Base-by-base conservation (phyloP, 495 filamentous ascomycete species). In the Aspergillus diversus region DNA sequence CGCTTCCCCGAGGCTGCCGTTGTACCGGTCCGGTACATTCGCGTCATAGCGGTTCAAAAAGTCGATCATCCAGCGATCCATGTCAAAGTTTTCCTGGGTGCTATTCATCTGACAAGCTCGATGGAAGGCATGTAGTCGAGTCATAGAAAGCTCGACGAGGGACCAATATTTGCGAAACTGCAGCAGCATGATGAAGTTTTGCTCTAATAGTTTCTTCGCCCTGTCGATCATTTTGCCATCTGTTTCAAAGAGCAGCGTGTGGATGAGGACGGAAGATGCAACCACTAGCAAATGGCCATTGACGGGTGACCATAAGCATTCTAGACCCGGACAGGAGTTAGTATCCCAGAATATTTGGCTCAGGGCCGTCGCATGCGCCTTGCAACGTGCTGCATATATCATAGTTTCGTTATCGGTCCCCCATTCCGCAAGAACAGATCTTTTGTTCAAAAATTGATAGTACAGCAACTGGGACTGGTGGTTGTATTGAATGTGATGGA, bases 281-380 rank as follows among this genome's bases (percentile, higher is more conserved):
- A 60, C 58, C 2, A 60, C 58, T 11, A 60, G 37, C 9, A 60
- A 49, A 17, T 60, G 58, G 15, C 58, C 58, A 43, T 60, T 60
- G 17, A 60, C 58, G 2, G 58, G 49, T 0, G 58, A 60, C 58
- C 58, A 60, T 33, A 60, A 39, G 33, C 58, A 60, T 33, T 60
- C 58, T 49, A 54, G 12, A 4, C 58, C 58, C 17, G 35, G 34
- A 3, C 16, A 9, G 13, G 58, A 60, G 15, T 60, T 54, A 1
- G 58, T 60, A 54, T 60, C 58, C 58, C 58, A 60, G 35, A 60
- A 53, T 6, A 60, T 51, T 27, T 60, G 48, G 37, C 58, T 60
- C 8, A 60, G 17, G 4, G 58, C 58, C 11, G 35, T 43, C 0
- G 50, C 48, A 53, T 60, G 58, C 11, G 35, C 35, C 37, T 43